phyloP scores from a whole-genome alignment of 2,329 filamentous ascomycete species.

The Penicillium italicum region DNA sequence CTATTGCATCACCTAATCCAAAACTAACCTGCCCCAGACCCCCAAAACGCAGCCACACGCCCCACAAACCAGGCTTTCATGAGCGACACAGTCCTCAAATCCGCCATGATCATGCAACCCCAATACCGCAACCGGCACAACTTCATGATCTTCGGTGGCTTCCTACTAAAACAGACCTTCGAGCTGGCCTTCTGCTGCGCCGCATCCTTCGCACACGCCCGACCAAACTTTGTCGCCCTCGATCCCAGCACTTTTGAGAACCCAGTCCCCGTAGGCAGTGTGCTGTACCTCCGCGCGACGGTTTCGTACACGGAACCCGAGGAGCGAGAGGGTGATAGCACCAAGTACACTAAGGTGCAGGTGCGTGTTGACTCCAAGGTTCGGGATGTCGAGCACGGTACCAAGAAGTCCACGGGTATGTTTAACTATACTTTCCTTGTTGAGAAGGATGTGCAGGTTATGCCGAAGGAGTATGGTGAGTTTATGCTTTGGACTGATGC shows the following conservation, averaged over 20 bases:
- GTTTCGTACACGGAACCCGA: constrained; percentile 67
- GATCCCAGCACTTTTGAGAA: constrained; percentile 73
- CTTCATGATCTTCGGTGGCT: constrained; percentile 77
- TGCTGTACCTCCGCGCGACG: constrained; percentile 68
- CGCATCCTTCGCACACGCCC: constrained; percentile 64
- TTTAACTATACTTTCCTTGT: constrained; percentile 74
- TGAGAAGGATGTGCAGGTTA: constrained; percentile 61
- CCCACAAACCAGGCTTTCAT: constrained; percentile 60
- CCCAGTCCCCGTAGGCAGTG: constrained; percentile 70
- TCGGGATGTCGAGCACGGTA: constrained; percentile 66
- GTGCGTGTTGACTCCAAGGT: constrained; percentile 70
- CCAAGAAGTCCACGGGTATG: constrained; percentile 65
- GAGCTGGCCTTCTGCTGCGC: constrained; percentile 74
- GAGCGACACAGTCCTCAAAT: constrained; percentile 60
- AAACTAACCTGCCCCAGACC: constrained; percentile 40
- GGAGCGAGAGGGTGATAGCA: constrained; percentile 44
- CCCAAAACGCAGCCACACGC: constrained; percentile 52
- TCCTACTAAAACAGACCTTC: constrained; percentile 69
- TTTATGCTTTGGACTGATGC: constrained; percentile 65
- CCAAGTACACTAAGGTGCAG: constrained; percentile 61
- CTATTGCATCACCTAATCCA: not conserved
- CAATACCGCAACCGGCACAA: constrained; percentile 67
- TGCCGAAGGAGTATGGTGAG: constrained; percentile 61
- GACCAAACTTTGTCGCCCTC: constrained; percentile 68
- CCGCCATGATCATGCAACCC: constrained; percentile 72